phyloP scores from a whole-genome alignment of 305 asterid species.

The Solanum hybrid region DNA sequence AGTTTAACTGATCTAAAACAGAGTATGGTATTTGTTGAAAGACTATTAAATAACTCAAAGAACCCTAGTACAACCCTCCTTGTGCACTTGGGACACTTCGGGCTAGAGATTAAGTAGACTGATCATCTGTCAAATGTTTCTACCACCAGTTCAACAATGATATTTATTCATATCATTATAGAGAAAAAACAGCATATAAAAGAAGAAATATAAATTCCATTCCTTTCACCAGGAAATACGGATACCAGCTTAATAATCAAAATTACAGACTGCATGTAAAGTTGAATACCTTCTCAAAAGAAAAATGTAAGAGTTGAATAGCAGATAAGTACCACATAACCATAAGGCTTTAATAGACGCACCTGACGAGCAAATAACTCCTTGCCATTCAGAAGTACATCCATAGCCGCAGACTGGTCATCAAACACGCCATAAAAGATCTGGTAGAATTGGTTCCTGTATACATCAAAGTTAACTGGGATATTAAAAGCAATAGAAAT shows the following conservation, averaged over 20 bases:
- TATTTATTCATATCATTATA: not conserved
- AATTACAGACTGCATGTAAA: not conserved
- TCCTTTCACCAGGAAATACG: not conserved
- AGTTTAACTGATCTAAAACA: not conserved
- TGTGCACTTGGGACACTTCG: not conserved
- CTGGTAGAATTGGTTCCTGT: slow-evolving; percentile 71
- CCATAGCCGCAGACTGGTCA: slow-evolving; percentile 69
- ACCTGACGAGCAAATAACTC: slow-evolving; percentile 60
- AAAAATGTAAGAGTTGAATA: not conserved
- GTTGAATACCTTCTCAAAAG: not conserved
- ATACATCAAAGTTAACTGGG: slow-evolving; percentile 7
- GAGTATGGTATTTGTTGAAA: not conserved
- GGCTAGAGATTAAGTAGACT: not conserved
- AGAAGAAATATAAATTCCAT: not conserved
- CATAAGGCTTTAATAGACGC: slow-evolving; percentile 2
- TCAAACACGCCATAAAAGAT: slow-evolving; percentile 70
- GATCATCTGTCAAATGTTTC: not conserved
- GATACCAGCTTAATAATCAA: not conserved
- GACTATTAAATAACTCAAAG: not conserved
- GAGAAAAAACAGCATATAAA: not conserved
- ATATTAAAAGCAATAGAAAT: slow-evolving; percentile 13
- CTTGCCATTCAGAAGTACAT: slow-evolving; percentile 70
- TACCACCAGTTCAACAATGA: not conserved
- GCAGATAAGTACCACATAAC: not conserved
- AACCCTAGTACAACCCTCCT: not conserved